phyloP scores from a whole-genome alignment of 306 rosid species.

The Malus sieversii region DNA sequence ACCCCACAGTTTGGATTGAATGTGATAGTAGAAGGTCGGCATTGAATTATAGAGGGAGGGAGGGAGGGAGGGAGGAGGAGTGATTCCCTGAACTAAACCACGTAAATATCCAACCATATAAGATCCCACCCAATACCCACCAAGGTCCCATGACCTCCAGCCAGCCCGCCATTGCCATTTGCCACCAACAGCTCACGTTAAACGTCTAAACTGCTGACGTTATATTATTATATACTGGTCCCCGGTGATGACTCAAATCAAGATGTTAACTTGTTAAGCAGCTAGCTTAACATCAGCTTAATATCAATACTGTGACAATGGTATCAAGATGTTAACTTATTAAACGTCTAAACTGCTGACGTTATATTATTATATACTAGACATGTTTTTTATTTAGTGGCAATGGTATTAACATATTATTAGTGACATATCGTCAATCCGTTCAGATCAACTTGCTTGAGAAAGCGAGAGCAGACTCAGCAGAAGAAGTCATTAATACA shows the following conservation, averaged over 20 bases:
- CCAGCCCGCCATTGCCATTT: neutral
- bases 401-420: too few relatives aligned
- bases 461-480: neutral
- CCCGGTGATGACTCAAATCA: neutral
- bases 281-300: neutral
- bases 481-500: neutral
- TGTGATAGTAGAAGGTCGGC: neutral
- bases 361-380: too few relatives aligned
- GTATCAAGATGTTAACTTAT: too few relatives aligned
- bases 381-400: too few relatives aligned
- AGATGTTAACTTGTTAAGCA: neutral
- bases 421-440: too few relatives aligned
- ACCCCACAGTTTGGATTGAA: neutral
- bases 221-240: neutral
- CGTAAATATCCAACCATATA: neutral
- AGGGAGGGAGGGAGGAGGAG: neutral
- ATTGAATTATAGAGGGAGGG: neutral
- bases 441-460: neutral
- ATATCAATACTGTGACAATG: too few relatives aligned
- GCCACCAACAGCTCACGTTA: neutral
- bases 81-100: neutral
- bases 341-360: too few relatives aligned
- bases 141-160: neutral
- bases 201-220: neutral
- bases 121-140: neutral